Percentiles rank a stretch among this genome's conserved stretches.
phyloP scores from a whole-genome alignment of 2,329 filamentous ascomycete species.

The Sporothrix humicola region DNA sequence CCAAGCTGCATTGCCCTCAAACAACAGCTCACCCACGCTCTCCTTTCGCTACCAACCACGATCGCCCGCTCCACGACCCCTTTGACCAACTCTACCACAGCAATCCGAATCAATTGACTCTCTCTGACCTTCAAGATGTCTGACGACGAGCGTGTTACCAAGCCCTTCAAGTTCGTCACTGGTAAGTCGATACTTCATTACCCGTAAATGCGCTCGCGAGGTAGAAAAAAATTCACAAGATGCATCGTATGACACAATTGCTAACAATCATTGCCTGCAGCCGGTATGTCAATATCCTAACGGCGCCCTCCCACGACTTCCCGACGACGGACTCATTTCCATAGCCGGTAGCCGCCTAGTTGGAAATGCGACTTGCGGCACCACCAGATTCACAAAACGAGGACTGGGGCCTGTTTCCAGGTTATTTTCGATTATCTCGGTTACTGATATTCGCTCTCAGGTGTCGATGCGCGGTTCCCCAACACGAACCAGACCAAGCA shows the following conservation, averaged over 20 bases:
- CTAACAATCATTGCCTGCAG: conserved; percentile 32
- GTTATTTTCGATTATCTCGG: too few relatives aligned
- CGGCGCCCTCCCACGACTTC: not conserved
- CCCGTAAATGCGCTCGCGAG: not conserved
- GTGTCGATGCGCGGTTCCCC: conserved; percentile 98
- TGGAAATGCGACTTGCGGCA: not conserved
- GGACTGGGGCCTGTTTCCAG: too few relatives aligned
- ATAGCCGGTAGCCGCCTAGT: too few relatives aligned
- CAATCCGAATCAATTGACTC: conserved; percentile 44
- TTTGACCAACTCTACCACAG: conserved; percentile 13
- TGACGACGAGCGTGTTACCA: conserved; percentile 86
- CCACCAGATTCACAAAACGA: too few relatives aligned
- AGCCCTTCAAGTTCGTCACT: conserved; percentile 99
- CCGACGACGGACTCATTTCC: not conserved
- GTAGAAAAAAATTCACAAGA: conserved; percentile 30
- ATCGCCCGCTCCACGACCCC: conserved; percentile 46
- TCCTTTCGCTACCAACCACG: conserved; percentile 31
- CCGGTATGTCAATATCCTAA: conserved; percentile 36
- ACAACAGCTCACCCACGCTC: conserved; percentile 36
- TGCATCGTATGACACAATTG: conserved; percentile 38
- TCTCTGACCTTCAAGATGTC: conserved; percentile 73
- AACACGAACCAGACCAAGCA: conserved; percentile 99
- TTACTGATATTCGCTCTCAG: conserved; percentile 53
- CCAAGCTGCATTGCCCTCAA: conserved; percentile 35
- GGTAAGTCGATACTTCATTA: conserved; percentile 46